Evolutionary conservation across 2,329 filamentous ascomycete species (phyloP).

Genomic region (Xylariaceae sp.): DNA sequence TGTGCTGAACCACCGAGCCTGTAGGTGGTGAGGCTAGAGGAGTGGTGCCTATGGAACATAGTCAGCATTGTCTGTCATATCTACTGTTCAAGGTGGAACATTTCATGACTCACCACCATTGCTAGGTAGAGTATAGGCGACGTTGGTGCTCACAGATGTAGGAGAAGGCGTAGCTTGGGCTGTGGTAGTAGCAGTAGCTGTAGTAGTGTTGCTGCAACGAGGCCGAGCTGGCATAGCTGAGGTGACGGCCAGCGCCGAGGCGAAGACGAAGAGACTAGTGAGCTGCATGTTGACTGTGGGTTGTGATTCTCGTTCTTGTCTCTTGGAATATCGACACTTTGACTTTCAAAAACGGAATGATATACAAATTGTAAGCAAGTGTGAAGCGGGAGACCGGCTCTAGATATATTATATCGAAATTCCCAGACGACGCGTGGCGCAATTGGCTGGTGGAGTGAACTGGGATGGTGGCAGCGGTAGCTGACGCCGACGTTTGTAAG

Average conservation of each 20-base stretch:
- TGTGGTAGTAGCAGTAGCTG: too few relatives aligned
- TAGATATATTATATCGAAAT: slow-evolving; percentile 15
- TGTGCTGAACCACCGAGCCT: slow-evolving; percentile 46
- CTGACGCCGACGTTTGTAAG: slow-evolving; percentile 17
- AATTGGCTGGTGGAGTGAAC: slow-evolving; percentile 13
- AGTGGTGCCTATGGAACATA: slow-evolving; percentile 28
- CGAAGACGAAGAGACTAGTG: slow-evolving; percentile 23
- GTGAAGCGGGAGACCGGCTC: slow-evolving; percentile 4
- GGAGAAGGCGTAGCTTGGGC: background rate
- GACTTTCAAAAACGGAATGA: slow-evolving; percentile 4
- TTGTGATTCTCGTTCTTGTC: background rate
- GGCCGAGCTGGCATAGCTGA: slow-evolving; percentile 27
- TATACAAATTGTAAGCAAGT: slow-evolving; percentile 2
- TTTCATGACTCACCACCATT: slow-evolving; percentile 31
- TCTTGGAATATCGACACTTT: slow-evolving; percentile 1
- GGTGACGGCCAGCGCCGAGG: slow-evolving; percentile 26
- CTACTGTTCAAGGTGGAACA: background rate
- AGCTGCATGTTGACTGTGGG: slow-evolving; percentile 27
- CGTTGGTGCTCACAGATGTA: slow-evolving; percentile 8
- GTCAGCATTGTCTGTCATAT: background rate
- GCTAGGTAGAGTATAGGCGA: slow-evolving; percentile 37
- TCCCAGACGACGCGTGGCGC: slow-evolving; percentile 7
- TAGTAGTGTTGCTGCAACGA: slow-evolving; percentile 13
- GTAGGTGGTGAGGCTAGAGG: slow-evolving; percentile 47
- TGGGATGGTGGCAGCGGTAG: slow-evolving; percentile 25